Percentiles rank a stretch among this genome's conserved stretches.
These are phyloP conservation scores for Penicillium antarcticum DNA, from an alignment of 495 filamentous ascomycete species.

Conservation along the genomic window DNA sequence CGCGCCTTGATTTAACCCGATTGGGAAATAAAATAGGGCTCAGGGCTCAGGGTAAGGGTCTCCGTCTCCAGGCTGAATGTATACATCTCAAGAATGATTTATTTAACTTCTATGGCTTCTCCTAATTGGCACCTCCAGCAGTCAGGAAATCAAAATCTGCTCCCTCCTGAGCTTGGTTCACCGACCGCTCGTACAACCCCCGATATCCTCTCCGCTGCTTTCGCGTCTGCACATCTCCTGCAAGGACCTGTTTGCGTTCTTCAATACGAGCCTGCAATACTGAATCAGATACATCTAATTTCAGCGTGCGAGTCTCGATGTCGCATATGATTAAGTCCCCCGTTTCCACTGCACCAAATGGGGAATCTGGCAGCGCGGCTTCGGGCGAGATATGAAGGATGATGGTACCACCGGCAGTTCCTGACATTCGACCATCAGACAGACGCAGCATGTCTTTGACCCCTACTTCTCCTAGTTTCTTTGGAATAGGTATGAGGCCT, in stretches of 20 bases:
- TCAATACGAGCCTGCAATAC: slow-evolving; percentile 41
- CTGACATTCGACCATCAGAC: slow-evolving; percentile 66
- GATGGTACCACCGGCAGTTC: slow-evolving; percentile 68
- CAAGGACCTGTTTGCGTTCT: slow-evolving; percentile 24
- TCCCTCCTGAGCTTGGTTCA: slow-evolving; percentile 62
- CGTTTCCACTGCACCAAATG: slow-evolving; percentile 56
- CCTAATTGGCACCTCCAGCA: slow-evolving; percentile 30
- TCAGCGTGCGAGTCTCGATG: slow-evolving; percentile 40
- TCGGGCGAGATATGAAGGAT: slow-evolving; percentile 64
- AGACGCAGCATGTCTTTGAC: slow-evolving; percentile 65
- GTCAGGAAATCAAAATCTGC: slow-evolving; percentile 65
- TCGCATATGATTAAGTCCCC: slow-evolving; percentile 58
- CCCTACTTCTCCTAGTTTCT: slow-evolving; percentile 55
- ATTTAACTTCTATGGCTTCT: neutral
- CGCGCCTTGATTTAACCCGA: slow-evolving; percentile 26
- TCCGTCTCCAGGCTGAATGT: neutral
- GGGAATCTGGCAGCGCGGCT: slow-evolving; percentile 51
- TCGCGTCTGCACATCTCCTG: slow-evolving; percentile 26
- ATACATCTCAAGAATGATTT: neutral
- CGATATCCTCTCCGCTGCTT: slow-evolving; percentile 53
- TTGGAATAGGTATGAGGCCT: slow-evolving; percentile 61
- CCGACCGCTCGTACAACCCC: slow-evolving; percentile 61
- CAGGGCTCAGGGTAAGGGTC: slow-evolving; percentile 33
- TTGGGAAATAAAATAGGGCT: slow-evolving; percentile 32
- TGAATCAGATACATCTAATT: slow-evolving; percentile 46